phyloP scores from a whole-genome alignment of 768 basidiomycete species.

The Tulasnella sp. region DNA sequence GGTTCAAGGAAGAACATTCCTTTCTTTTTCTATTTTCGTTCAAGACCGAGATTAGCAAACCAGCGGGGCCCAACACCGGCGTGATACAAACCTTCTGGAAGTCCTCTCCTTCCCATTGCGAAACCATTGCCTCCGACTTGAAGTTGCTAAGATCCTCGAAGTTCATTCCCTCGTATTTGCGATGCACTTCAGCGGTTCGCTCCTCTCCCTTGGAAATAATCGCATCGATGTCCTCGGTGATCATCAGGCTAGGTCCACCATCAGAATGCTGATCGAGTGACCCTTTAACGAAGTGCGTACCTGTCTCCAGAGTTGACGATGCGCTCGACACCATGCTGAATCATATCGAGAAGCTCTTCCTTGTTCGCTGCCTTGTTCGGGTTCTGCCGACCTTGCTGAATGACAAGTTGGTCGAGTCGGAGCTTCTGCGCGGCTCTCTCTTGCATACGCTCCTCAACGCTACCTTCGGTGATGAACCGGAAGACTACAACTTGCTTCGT shows the following conservation, averaged over 20 bases:
- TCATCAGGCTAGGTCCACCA: conserved; percentile 48
- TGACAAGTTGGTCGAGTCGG: conserved; percentile 90
- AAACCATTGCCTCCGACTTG: conserved; percentile 84
- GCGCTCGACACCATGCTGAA: conserved; percentile 93
- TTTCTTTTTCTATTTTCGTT: conserved; percentile 17
- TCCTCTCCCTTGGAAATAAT: conserved; percentile 91
- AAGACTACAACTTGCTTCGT: conserved; percentile 97
- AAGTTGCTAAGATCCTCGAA: conserved; percentile 96
- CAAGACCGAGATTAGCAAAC: neutral
- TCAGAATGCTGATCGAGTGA: conserved; percentile 18
- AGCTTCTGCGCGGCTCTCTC: conserved; percentile 95
- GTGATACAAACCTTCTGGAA: conserved; percentile 60
- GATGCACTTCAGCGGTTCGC: conserved; percentile 79
- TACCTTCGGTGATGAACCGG: conserved; percentile 93
- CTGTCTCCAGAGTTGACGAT: conserved; percentile 79
- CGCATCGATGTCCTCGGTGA: conserved; percentile 89
- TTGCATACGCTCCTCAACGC: conserved; percentile 92
- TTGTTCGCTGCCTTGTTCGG: conserved; percentile 85
- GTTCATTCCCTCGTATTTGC: conserved; percentile 88
- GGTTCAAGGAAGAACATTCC: conserved; percentile 53
- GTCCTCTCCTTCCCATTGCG: conserved; percentile 96
- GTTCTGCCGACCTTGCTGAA: conserved; percentile 89
- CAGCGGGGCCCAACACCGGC: neutral
- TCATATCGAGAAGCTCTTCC: conserved; percentile 97
- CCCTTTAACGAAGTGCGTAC: conserved; percentile 43